phyloP scores from a whole-genome alignment of 768 basidiomycete genomes.

The Atractiella rhizophila region DNA sequence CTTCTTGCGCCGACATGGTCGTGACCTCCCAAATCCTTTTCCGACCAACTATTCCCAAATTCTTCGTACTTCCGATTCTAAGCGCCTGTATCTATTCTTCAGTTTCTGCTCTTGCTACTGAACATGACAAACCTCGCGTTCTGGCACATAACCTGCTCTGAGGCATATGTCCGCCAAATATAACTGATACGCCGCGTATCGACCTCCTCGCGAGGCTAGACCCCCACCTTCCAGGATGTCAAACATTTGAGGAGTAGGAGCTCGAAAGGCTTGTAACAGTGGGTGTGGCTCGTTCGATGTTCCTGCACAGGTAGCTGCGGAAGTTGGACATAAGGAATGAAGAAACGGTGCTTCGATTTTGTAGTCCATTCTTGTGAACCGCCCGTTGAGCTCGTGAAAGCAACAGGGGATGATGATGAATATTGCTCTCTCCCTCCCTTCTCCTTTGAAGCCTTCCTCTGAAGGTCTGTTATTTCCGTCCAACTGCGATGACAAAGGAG shows the following conservation, averaged over 20 bases:
- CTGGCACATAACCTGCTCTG: conserved; percentile 61
- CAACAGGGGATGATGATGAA: conserved; percentile 57
- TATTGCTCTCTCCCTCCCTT: neutral
- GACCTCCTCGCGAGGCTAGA: too few relatives aligned
- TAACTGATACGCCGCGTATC: conserved; percentile 59
- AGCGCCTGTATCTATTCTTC: too few relatives aligned
- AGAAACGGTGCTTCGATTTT: conserved; percentile 23
- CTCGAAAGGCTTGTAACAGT: conserved; percentile 18
- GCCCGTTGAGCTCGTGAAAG: conserved; percentile 32
- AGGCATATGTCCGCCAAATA: conserved; percentile 54
- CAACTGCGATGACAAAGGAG: conserved; percentile 11
- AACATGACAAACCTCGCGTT: too few relatives aligned
- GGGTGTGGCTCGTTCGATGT: neutral
- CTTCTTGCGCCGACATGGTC: neutral
- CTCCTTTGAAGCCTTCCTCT: neutral
- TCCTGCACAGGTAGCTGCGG: neutral
- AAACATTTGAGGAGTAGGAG: conserved; percentile 26
- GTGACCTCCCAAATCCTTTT: conserved; percentile 3
- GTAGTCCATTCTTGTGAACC: conserved; percentile 42
- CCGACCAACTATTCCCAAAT: conserved; percentile 62
- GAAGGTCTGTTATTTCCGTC: neutral
- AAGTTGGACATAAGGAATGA: conserved; percentile 11
- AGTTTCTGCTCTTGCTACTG: too few relatives aligned
- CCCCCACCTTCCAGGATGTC: too few relatives aligned
- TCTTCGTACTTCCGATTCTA: conserved; percentile 75